A percentile compares a stretch with the other conserved stretches of the same genome.
Conservation (phyloP, 176 grass and related monocot species). For the Triticum aestivum region DNA sequence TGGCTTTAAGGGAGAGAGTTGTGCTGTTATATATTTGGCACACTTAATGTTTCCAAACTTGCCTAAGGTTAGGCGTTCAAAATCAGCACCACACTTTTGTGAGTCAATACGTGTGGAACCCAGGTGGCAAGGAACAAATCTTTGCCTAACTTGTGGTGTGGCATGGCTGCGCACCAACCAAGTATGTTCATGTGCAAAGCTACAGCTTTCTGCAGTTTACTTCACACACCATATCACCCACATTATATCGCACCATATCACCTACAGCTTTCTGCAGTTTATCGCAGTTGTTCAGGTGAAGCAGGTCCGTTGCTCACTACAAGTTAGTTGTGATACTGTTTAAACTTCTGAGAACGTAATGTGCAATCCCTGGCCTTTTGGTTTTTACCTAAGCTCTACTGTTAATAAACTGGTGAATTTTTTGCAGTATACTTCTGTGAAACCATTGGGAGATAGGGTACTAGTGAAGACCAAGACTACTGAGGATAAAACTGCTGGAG, state of each 20-base stretch:
- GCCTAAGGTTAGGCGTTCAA: too few species aligned
- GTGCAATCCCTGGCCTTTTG: not conserved
- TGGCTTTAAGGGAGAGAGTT: not conserved
- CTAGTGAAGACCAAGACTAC: constrained; percentile 69
- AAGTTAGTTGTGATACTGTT: not conserved
- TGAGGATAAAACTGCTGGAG: constrained; percentile 73
- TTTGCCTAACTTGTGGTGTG: not conserved
- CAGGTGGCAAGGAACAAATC: not conserved
- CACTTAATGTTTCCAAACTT: too few species aligned
- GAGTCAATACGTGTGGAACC: not conserved
- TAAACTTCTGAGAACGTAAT: constrained; percentile 6
- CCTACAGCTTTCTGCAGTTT: not conserved
- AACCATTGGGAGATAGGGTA: constrained; percentile 79
- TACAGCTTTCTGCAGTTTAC: not conserved
- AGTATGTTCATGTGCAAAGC: not conserved
- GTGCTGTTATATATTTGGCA: not conserved
- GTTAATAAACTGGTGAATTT: constrained; percentile 15
- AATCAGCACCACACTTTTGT: not conserved
- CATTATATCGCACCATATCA: not conserved
- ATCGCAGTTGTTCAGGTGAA: not conserved
- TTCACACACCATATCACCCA: not conserved
- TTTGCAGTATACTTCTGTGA: constrained; percentile 76
- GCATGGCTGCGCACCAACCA: not conserved
- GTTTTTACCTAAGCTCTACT: constrained; percentile 2
- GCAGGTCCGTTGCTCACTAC: not conserved